Percentiles rank a stretch among this genome's conserved stretches.
These are phyloP conservation scores for Huntiella abstrusa DNA, from an alignment of 2,329 filamentous ascomycete species.

Conservation along the genomic window DNA sequence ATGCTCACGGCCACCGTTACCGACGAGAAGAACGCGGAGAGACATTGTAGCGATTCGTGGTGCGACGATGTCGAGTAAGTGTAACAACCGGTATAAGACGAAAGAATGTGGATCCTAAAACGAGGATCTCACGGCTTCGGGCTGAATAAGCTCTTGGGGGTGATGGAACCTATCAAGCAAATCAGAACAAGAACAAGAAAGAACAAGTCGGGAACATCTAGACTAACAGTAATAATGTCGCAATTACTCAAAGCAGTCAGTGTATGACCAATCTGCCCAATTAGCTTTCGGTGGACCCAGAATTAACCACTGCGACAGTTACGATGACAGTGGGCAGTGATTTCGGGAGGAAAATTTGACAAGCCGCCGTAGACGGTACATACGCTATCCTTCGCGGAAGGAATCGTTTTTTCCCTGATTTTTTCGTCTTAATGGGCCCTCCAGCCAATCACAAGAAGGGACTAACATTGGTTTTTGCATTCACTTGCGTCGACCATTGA, in stretches of 20 bases:
- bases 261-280: not conserved
- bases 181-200: slow-evolving; percentile 1
- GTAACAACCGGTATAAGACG: not conserved
- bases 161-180: slow-evolving; percentile 3
- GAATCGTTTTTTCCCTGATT: not conserved
- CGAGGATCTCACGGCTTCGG: slow-evolving; percentile 1
- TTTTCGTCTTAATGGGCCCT: not conserved
- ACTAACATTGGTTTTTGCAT: slow-evolving; percentile 2
- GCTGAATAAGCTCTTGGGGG: slow-evolving; percentile 2
- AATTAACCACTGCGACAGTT: not conserved
- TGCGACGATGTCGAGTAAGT: not conserved
- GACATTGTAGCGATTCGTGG: slow-evolving; percentile 5
- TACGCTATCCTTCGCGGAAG: not conserved
- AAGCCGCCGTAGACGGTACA: not conserved
- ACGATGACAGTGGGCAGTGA: not conserved
- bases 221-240: no score
- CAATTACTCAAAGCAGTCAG: not conserved
- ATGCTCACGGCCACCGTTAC: slow-evolving; percentile 88
- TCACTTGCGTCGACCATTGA: not conserved
- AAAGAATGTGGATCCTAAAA: slow-evolving; percentile 1
- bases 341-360: slow-evolving; percentile 3
- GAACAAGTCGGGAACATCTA: not conserved
- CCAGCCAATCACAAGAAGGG: not conserved
- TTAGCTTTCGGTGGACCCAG: not conserved
- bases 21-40: slow-evolving; percentile 59